These are phyloP conservation scores for Candida loeiensis DNA, from an alignment of 805 yeast species.

Conservation along the genomic window DNA sequence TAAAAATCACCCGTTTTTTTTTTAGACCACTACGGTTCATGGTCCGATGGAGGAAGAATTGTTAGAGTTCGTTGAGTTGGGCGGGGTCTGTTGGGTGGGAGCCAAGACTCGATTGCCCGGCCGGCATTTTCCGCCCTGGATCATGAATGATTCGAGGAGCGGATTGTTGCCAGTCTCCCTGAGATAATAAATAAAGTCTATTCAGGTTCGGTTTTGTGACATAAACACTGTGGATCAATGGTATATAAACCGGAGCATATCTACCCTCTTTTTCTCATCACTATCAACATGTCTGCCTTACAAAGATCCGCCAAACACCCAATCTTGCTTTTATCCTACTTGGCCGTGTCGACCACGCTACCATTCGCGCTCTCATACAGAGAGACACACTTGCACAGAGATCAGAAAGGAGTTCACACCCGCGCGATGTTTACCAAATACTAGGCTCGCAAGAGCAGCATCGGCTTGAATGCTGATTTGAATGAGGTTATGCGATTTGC, in stretches of 20 bases:
- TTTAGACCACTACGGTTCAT: background rate
- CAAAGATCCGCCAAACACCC: constrained; percentile 17
- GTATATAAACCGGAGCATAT: constrained; percentile 3
- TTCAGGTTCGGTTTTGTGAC: background rate
- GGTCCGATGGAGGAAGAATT: background rate
- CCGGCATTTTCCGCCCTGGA: background rate
- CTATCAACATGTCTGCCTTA: constrained; percentile 5
- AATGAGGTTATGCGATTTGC: too few relatives aligned
- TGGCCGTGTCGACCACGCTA: constrained; percentile 36
- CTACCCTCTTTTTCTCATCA: background rate
- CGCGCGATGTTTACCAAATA: constrained; percentile 16
- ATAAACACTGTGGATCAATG: background rate
- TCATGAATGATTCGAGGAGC: too few relatives aligned
- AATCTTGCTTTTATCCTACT: constrained; percentile 34
- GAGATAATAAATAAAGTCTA: too few relatives aligned
- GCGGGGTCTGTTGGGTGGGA: too few relatives aligned
- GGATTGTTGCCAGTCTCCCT: too few relatives aligned
- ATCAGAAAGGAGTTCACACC: constrained; percentile 33
- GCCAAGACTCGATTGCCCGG: too few relatives aligned
- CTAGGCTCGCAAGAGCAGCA: background rate
- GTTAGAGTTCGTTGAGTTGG: too few relatives aligned
- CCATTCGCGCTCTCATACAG: constrained; percentile 41
- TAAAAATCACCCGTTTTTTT: background rate
- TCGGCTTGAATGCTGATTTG: too few relatives aligned
- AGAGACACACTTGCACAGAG: constrained; percentile 24